These are phyloP conservation scores for Schizopora paradoxa DNA, from an alignment of 1,284 basidiomycete species.

Conservation along the genomic window DNA sequence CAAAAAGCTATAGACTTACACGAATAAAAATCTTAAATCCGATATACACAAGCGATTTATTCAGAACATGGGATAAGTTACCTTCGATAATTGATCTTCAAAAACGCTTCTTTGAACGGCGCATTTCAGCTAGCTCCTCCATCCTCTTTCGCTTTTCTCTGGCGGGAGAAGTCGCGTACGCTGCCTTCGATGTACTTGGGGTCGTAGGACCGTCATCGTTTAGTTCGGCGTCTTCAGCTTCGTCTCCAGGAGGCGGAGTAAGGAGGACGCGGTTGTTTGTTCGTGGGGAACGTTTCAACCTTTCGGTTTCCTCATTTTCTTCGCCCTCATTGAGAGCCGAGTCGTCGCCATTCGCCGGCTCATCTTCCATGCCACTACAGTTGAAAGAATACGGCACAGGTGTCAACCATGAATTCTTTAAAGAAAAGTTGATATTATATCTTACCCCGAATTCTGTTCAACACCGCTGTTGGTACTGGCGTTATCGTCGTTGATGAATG, in stretches of 20 bases:
- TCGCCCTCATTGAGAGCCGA: neutral
- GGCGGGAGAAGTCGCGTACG: conserved; percentile 23
- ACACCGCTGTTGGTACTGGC: conserved; percentile 18
- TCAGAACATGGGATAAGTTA: too few relatives aligned
- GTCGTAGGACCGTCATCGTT: neutral
- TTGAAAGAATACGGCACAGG: neutral
- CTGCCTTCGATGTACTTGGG: neutral
- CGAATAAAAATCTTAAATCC: too few relatives aligned
- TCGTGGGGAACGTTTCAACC: neutral
- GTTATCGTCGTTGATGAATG: conserved; percentile 34
- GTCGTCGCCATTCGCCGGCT: neutral
- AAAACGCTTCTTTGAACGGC: conserved; percentile 16
- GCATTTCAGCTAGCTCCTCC: conserved; percentile 29
- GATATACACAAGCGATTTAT: too few relatives aligned
- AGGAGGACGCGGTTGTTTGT: neutral
- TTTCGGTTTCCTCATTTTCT: neutral
- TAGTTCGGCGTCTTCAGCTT: neutral
- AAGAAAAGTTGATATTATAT: neutral
- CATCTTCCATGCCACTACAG: neutral
- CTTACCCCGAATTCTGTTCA: neutral
- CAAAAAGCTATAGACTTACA: too few relatives aligned
- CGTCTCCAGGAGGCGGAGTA: neutral
- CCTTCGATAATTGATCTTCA: neutral
- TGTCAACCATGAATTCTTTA: neutral
- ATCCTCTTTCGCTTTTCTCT: conserved; percentile 35